Evolutionary conservation across 768 basidiomycete species (phyloP), one percentile per base, ranked within the genome.

Genomic region (Amanita pseudoporphyria): DNA sequence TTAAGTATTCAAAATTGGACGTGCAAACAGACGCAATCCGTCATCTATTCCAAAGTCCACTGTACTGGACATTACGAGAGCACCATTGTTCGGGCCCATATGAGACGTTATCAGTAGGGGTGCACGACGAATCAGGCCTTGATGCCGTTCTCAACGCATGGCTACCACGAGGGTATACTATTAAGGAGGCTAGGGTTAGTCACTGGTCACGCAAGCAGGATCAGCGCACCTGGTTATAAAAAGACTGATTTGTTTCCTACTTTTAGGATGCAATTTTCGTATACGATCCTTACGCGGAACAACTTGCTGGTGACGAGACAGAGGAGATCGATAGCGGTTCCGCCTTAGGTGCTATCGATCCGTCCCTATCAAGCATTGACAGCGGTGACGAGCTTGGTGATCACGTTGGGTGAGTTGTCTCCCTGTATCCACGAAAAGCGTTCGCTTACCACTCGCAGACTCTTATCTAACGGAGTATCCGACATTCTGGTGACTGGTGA

Each of bases 401-500:
- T 56, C 61, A 61, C 14, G 65, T 67, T 14, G 57, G 55, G 59
- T 61, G 47, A 51, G 56, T 24, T 37, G 30, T 12, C 4, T 46
- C 44, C 28, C 45, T 47, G 41, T 28, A 6, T 52, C n/a, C n/a
- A n/a, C 10, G 26, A 28, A 28, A 5, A 18, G 6, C 2, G 10
- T 12, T 9, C n/a, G 26, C 42, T 45, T n/a, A n/a, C 2, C 32
- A 16, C 16, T n/a, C 21, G 32, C 49, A 64, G 58, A 36, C 63
- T 72, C 44, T 50, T 56, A 6, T 56, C 56, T 3, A 73, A 70
- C 49, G 72, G 72, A 30, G 62, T 78, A n/a, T 60, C 64, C 47
- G 77, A 78, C 54, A 74, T 78, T 28, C 60, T 80, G 52, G 64
- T 78, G 47, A 74, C 74, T 12, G 78, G 77, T 31, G 66, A 74